Conservation (phyloP, 2,329 filamentous ascomycete genomes). For the Sporothrix sp. region DNA sequence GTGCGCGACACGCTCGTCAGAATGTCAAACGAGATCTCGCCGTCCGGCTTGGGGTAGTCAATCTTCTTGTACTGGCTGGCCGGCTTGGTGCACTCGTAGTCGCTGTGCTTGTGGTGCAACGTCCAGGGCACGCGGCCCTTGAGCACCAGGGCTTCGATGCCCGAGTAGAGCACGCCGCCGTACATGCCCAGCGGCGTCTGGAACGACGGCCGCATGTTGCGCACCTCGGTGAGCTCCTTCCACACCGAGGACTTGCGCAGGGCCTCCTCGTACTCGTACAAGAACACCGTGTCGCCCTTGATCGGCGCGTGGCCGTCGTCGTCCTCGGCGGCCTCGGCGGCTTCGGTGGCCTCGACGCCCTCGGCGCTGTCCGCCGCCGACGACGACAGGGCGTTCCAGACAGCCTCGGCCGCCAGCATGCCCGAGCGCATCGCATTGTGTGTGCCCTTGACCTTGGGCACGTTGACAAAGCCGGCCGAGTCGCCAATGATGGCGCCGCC, state of each 20-base stretch:
- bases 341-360: background rate
- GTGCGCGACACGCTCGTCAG: conserved; percentile 90
- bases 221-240: conserved; percentile 88
- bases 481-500: conserved; percentile 93
- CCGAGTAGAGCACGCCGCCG: conserved; percentile 86
- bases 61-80: conserved; percentile 80
- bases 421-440: conserved; percentile 97
- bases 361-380: background rate
- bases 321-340: background rate
- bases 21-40: conserved; percentile 91
- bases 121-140: conserved; percentile 88
- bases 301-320: background rate
- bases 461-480: conserved; percentile 91
- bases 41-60: conserved; percentile 93
- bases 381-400: conserved; percentile 59
- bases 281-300: conserved; percentile 55
- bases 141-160: conserved; percentile 79
- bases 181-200: conserved; percentile 77
- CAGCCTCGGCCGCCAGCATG: conserved; percentile 89
- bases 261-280: conserved; percentile 88
- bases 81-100: conserved; percentile 67
- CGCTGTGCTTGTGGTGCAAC: conserved; percentile 68
- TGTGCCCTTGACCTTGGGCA: conserved; percentile 97
- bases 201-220: conserved; percentile 96
- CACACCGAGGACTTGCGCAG: conserved; percentile 81